A percentile compares a stretch with the other conserved stretches of the same genome.
These are phyloP conservation scores for Tephrocybe sp. DNA, from an alignment of 768 basidiomycete genomes.

Conservation along the genomic window DNA sequence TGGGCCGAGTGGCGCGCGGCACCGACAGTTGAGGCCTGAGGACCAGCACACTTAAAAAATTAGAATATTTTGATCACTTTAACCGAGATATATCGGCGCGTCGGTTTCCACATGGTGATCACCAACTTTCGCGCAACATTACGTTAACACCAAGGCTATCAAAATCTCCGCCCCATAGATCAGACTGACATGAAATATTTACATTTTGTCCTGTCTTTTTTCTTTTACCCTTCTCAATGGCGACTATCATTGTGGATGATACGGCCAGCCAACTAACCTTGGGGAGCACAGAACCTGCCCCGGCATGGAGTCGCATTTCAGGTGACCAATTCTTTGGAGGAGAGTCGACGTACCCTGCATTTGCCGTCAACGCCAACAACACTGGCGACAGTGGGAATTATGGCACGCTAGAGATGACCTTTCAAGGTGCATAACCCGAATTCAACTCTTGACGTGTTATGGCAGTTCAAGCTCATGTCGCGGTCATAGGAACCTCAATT, in stretches of 20 bases:
- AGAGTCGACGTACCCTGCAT: not conserved
- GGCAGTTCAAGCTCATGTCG: not conserved
- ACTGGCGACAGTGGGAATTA: slow-evolving; percentile 1
- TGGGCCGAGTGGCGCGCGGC: too few relatives aligned
- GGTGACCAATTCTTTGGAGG: not conserved
- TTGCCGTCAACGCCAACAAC: not conserved
- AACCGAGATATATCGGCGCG: too few relatives aligned
- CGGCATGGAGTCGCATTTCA: not conserved
- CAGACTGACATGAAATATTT: too few relatives aligned
- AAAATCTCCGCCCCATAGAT: too few relatives aligned
- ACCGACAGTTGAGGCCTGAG: too few relatives aligned
- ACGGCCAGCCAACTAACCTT: not conserved
- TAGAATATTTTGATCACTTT: too few relatives aligned
- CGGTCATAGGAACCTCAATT: not conserved
- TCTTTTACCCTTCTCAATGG: not conserved
- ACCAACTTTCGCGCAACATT: too few relatives aligned
- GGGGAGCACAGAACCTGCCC: not conserved
- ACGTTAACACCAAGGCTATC: too few relatives aligned
- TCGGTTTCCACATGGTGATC: too few relatives aligned
- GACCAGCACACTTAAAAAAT: too few relatives aligned
- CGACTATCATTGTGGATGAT: not conserved
- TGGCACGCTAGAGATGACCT: not conserved
- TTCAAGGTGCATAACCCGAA: not conserved
- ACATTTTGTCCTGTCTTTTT: not conserved
- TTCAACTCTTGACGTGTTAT: not conserved